Conservation (phyloP, 208 protist genomes). For the Porcisia deanei region DNA sequence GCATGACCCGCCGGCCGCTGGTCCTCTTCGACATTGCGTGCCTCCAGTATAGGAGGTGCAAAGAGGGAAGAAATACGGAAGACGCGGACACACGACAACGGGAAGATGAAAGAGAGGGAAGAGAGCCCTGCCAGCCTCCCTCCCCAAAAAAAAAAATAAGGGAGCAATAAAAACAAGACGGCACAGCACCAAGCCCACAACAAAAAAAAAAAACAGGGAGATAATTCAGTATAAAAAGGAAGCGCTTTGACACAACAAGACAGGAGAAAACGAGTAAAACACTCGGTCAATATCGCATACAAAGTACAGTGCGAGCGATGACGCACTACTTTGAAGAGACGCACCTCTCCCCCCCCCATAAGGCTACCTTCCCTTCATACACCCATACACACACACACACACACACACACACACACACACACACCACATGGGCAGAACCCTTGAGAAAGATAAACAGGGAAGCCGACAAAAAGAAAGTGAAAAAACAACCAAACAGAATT, state of each 20-base stretch:
- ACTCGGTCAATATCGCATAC: not conserved
- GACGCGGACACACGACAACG: too few species aligned
- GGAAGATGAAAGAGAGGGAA: too few species aligned
- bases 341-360: not conserved
- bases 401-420: not conserved
- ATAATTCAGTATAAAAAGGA: not conserved
- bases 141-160: not conserved
- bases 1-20: too few species aligned
- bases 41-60: too few species aligned
- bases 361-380: not conserved
- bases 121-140: too few species aligned
- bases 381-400: not conserved
- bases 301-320: not conserved
- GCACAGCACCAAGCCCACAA: not conserved
- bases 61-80: too few species aligned
- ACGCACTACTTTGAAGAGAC: not conserved
- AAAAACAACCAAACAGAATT: not conserved
- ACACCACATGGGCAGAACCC: not conserved
- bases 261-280: not conserved
- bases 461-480: not conserved
- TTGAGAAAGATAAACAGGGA: not conserved
- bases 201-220: not conserved
- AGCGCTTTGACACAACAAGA: not conserved
- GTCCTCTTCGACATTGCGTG: too few species aligned
- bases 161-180: not conserved